These are phyloP conservation scores for Acanthamoeba triangularis DNA, from an alignment of 208 protist species.

Conservation along the genomic window DNA sequence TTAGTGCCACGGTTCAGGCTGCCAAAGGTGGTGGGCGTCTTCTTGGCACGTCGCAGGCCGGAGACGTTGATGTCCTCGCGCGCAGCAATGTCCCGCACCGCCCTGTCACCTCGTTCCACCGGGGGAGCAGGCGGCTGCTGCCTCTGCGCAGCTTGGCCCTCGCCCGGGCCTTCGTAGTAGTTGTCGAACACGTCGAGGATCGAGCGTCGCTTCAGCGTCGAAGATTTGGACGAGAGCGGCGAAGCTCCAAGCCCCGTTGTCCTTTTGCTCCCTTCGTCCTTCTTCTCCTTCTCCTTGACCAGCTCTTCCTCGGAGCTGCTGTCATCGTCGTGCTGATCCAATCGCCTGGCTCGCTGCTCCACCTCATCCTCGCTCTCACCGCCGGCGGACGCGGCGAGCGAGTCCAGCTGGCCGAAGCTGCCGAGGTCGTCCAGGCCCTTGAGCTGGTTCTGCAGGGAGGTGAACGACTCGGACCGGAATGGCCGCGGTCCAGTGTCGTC, in stretches of 20 bases:
- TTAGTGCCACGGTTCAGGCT: background rate
- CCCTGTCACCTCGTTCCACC: background rate
- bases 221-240: background rate
- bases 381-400: background rate
- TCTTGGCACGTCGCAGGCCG: constrained; percentile 63
- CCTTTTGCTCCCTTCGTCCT: background rate
- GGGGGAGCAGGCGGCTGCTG: background rate
- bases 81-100: background rate
- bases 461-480: background rate
- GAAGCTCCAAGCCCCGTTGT: background rate
- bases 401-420: background rate
- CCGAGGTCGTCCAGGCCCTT: background rate
- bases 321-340: background rate
- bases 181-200: constrained; percentile 9
- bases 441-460: background rate
- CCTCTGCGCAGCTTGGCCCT: background rate
- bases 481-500: background rate
- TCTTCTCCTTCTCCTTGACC: background rate
- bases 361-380: background rate
- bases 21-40: constrained; percentile 5
- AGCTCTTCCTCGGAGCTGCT: background rate
- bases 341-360: background rate
- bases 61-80: constrained; percentile 36
- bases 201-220: background rate
- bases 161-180: background rate